Evolutionary conservation across 495 filamentous ascomycete species (phyloP), one percentile per base, ranked within the genome.

Genomic region (Penicillium diatomitis): DNA sequence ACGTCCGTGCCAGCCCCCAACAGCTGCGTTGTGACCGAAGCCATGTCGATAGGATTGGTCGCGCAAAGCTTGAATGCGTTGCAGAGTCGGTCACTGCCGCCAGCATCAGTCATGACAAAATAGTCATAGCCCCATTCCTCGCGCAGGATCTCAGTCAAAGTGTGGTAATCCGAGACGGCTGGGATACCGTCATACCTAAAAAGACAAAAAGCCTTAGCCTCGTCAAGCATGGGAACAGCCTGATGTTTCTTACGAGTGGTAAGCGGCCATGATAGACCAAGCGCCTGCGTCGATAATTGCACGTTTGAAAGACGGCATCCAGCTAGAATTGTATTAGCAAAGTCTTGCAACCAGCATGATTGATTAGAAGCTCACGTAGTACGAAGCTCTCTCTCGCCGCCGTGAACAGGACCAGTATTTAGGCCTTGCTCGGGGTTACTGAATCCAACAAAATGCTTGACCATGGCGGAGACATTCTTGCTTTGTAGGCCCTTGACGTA

Each of bases 41-140:
- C 73, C 42, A 72, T 78, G 46, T 86, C 84, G 33, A 82, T 76
- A 0, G 80, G 79, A 5, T 72, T 56, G 11, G 65, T 65, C 41
- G 67, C 52, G 51, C 82, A 87, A 60, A 85, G 72, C 38, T 76
- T 74, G 62, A 86, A 86, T 8, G 73, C 67, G 8, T 67, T 72
- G 56, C 82, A 85, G 1, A 86, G 55, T 50, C 84, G 72, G 63
- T 86, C 82, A 5, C 80, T 83, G 12, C 72, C 83, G 39, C 83
- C 83, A 3, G 83, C 82, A 54, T 82, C 78, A 4, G 67, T 68
- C 40, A 67, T 74, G 52, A 87, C 70, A 40, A 69, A 78, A 59
- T 83, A 85, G 48, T 85, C 75, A 52, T 80, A 86, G 32, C 79
- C 79, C 84, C 83, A 88, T 63, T 86, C 81, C 3, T 72, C 70